Percentiles rank a stretch among this genome's conserved stretches.
Evolutionary conservation across 345 rosid species (phyloP).

Genomic region (Gossypioides kirkii): DNA sequence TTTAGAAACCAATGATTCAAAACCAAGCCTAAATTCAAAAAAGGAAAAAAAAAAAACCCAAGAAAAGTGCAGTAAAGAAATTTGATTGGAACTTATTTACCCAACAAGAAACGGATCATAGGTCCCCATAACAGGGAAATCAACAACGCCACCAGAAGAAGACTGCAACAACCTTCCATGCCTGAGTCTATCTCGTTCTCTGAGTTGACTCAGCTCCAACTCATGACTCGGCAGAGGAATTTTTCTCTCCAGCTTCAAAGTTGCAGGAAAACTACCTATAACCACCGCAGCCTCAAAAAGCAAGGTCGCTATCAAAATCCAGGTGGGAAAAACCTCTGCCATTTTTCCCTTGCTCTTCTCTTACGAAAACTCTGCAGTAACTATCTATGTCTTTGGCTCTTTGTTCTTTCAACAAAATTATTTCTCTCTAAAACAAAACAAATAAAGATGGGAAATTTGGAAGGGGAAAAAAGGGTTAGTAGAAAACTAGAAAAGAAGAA

Average conservation of each 20-base stretch:
- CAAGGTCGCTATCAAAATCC: constrained; percentile 1
- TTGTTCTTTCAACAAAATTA: not conserved
- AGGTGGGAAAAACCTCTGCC: constrained; percentile 17
- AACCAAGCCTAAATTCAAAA: not conserved
- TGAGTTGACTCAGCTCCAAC: constrained; percentile 53
- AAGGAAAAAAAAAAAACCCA: not conserved
- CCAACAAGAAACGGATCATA: constrained; percentile 84
- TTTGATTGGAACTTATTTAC: constrained; percentile 32
- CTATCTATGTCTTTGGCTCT: not conserved
- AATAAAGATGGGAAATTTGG: not conserved
- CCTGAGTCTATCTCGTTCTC: constrained; percentile 58
- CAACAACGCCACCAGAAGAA: constrained; percentile 49
- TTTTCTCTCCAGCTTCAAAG: constrained; percentile 51
- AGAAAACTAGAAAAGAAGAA: constrained; percentile 10
- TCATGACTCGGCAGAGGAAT: constrained; percentile 38
- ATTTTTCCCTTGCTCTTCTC: not conserved
- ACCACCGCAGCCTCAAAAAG: constrained; percentile 21
- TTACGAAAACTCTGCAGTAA: not conserved
- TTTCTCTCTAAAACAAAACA: not conserved
- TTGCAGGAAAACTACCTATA: constrained; percentile 47
- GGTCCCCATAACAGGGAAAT: constrained; percentile 75
- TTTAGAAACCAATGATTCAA: not conserved
- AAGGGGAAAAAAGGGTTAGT: not conserved
- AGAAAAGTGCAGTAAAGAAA: not conserved
- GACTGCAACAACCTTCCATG: constrained; percentile 82